These are phyloP conservation scores for Corinectria fuckeliana DNA, from an alignment of 2,329 filamentous ascomycete genomes.

Conservation along the genomic window DNA sequence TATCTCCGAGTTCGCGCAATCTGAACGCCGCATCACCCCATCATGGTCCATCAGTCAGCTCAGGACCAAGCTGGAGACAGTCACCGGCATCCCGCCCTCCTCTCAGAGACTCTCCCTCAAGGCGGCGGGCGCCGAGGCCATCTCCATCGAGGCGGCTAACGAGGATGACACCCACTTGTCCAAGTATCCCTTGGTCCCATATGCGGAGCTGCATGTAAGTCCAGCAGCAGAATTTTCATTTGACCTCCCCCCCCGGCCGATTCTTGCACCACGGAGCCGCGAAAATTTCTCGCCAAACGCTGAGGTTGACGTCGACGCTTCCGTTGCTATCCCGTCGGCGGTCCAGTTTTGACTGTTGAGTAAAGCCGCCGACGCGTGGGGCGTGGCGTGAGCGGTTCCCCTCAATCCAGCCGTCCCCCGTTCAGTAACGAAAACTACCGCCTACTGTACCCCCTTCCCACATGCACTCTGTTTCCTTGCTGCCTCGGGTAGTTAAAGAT, in stretches of 20 bases:
- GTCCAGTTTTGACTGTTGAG: conserved; percentile 21
- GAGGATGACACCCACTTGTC: conserved; percentile 74
- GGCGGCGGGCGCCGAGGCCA: conserved; percentile 61
- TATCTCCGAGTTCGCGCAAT: conserved; percentile 76
- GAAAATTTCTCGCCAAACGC: conserved; percentile 24
- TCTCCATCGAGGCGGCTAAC: conserved; percentile 71
- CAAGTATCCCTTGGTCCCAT: conserved; percentile 71
- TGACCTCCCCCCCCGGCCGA: conserved; percentile 13
- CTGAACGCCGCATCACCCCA: conserved; percentile 90
- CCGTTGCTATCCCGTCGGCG: neutral
- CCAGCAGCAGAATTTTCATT: conserved; percentile 27
- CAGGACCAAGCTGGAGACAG: conserved; percentile 86
- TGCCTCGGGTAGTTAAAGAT: conserved; percentile 30
- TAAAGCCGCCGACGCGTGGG: conserved; percentile 18
- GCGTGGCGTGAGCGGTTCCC: conserved; percentile 14
- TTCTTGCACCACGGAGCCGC: conserved; percentile 8
- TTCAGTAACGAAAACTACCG: conserved; percentile 16
- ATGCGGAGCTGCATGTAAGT: conserved; percentile 83
- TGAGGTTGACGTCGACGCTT: conserved; percentile 1
- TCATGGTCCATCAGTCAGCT: conserved; percentile 88
- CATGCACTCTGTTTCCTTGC: conserved; percentile 17
- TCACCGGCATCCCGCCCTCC: conserved; percentile 87
- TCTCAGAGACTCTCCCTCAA: conserved; percentile 79
- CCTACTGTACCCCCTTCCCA: conserved; percentile 1
- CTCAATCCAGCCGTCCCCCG: conserved; percentile 19